Base-by-base conservation (phyloP, 2,329 filamentous ascomycete genomes). In the Leptoxyphium fumago region DNA sequence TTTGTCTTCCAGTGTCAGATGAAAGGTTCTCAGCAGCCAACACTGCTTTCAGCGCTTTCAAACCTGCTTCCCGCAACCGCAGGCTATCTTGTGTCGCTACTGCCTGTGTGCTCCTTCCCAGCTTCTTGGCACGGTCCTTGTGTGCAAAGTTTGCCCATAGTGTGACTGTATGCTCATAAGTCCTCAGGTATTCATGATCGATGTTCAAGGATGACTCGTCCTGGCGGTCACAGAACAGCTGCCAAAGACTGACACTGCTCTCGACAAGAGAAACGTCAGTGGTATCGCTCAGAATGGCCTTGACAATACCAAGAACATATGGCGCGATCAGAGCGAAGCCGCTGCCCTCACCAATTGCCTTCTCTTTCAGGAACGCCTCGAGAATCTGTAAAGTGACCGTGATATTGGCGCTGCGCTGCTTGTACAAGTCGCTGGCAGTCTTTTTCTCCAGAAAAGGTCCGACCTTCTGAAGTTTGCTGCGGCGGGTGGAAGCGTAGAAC, bases 381-480 rank as follows among this genome's bases (percentile, higher is more conserved):
- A 95, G 73, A 54, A 98, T 95, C 63, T 93, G 84, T 46, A 98
- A 78, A 2, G 88, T 95, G 51, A 98, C 87, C 63, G 94, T 86
- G 7, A 69, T 74, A 57, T 70, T 93, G 83, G 88, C 88, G 59
- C 91, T 84, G 58, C 86, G 80, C 63, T 78, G 75, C 59, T 84
- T 83, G 78, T 82, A 93, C 52, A 95, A 86, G 69, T 98, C 91
- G 58, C 79, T 82, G 48, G 84, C 84, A 17, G 86, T 91, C 69
- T 89, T 86, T 71, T 89, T 93, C 69, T 96, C 88, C 51, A 98
- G 73, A 61, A 95, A 98, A 55, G 79, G 80, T 63, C 86, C 87
- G 53, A 98, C 88, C 67, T 98, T 98, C 59, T 91, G 85, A 55
- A 96, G 79, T 73, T 96, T 98, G 65, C 84, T 89, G 52, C 86